Conservation (phyloP, 202 grass and related monocot species). For the Hordeum pubiflorum region DNA sequence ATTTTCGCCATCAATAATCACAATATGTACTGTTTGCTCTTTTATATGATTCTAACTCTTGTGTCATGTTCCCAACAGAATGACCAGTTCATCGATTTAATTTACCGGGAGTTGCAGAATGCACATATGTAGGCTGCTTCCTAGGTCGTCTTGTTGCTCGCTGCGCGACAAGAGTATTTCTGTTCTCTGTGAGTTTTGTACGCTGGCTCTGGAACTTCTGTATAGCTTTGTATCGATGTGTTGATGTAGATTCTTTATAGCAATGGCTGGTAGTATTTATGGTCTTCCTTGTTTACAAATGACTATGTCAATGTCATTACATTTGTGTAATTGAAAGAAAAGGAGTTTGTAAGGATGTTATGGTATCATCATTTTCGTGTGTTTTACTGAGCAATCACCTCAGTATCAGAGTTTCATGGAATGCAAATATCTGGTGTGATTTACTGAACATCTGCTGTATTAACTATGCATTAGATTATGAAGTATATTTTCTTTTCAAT, state of each 20-base stretch:
- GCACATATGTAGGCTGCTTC: slow-evolving; percentile 34
- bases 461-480: not conserved
- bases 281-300: slow-evolving; percentile 1
- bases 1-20: not conserved
- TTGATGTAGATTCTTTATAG: slow-evolving; percentile 39
- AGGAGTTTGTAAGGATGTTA: slow-evolving; percentile 4
- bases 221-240: slow-evolving; percentile 21
- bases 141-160: not conserved
- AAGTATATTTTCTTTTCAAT: not conserved
- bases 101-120: slow-evolving; percentile 66
- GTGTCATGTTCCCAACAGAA: slow-evolving; percentile 43
- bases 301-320: slow-evolving; percentile 9
- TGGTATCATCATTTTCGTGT: not conserved
- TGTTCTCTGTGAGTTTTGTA: slow-evolving; percentile 18
- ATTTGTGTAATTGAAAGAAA: slow-evolving; percentile 13
- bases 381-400: not conserved
- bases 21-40: not conserved
- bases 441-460: not conserved
- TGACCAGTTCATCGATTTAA: slow-evolving; percentile 74
- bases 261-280: slow-evolving; percentile 12
- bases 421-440: not conserved
- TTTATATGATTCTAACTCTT: slow-evolving; percentile 13
- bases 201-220: slow-evolving; percentile 26
- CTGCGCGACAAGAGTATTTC: not conserved
- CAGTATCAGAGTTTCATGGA: not conserved